Base-by-base conservation (phyloP, 495 filamentous ascomycete genomes). In the Pseudevernia furfuracea region DNA sequence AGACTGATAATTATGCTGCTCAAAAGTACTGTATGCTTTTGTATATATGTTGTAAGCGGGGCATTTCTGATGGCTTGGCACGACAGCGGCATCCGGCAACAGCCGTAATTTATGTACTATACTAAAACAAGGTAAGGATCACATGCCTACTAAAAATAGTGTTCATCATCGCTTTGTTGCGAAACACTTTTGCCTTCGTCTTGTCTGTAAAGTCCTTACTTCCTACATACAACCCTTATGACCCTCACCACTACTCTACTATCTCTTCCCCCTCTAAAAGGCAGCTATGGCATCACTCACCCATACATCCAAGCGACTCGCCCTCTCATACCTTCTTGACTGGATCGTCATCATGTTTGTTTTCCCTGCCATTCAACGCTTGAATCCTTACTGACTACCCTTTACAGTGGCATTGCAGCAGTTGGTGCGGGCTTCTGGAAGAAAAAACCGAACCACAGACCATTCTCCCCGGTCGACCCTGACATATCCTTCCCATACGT, bases 401-500 rank as follows among this genome's bases (percentile, higher is more conserved):
- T 52, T 36, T 14, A 36, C 60, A 84, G 81, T 37, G 76, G 69
- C 30, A 74, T 79, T 57, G 78, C 77, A 9, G 68, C 77, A 25
- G 78, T 81, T 44, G 81, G 79, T 61, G 79, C 71, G 56, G 77
- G 70, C 1, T 78, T 83, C 66, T 77, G 73, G 55, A 67, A 66
- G 43, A 58, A 74, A 11, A 67, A 66, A 4, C 79, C 79, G n/a
- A 81, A 77, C 57, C 74, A 74, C 30, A 72, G 72, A 38, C 73
- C 79, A 19, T 81, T 81, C 72, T 74, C 79, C 37, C 75, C 86
- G 4, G 71, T 76, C 43, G 82, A 89, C 70, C 73, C 80, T 1
- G 72, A 66, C 36, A 87, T 89, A 66, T 81, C 84, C 46, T 87
- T 77, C 66, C 87, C 87, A 0, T 79, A 78, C 66, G 74, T 72